Evolutionary conservation across 495 filamentous ascomycete species (phyloP), one percentile per base, ranked within the genome.

Genomic region (Aspergillus bertholletiae): DNA sequence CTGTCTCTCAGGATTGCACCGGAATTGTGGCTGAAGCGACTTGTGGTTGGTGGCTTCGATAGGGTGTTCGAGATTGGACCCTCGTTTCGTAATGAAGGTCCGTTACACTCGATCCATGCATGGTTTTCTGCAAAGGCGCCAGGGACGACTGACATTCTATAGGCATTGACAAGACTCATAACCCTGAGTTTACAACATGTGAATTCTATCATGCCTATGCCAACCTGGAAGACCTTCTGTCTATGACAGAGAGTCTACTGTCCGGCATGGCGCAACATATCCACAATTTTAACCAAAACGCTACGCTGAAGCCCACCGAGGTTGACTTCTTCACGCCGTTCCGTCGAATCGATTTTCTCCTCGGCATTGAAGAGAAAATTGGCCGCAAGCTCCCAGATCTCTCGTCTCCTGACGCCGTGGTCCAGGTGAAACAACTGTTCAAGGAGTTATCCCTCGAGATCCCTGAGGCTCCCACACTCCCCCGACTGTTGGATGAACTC

Each of bases 161-260:
- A 85, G 82, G 85, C 9, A 69, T 97, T 35, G 94, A 98, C 71
- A 81, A 85, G 22, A 96, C 89, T 0, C 94, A 97, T 70, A 97
- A 97, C 63, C 92, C 94, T 6, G 94, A 98, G 68, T 98, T 97
- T 73, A 92, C 88, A 22, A 97, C 87, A 30, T 97, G 92, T 76
- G 94, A 98, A 73, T 97, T 96, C 78, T 98, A 98, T 70, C 82
- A 86, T 48, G 84, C 90, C 12, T 96, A 91, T 60, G 85, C 88
- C 49, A 87, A 84, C 55, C 78, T 97, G 0, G 77, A 84, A 34
- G 84, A 90, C 30, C 74, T 98, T 23, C 90, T 96, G 59, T 55
- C 68, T 21, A 83, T 83, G 60, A 95, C 90, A 30, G 88, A 93
- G 63, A 67, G 73, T 2, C 68, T 95, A 15, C 73, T 94, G 43